phyloP scores from a whole-genome alignment of 768 basidiomycete genomes.

The Panellus pusillus region DNA sequence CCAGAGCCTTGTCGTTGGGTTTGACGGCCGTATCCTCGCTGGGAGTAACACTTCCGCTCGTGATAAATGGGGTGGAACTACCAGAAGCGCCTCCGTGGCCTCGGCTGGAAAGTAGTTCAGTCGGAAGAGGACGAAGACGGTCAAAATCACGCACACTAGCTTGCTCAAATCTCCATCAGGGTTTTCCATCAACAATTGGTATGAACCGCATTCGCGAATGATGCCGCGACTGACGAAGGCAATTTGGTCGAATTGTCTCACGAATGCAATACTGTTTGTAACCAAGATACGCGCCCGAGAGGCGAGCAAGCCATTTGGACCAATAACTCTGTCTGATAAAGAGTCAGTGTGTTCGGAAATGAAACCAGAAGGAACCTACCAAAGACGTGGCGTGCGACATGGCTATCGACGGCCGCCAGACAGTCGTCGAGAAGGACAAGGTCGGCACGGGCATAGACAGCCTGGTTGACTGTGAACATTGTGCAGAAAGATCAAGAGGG shows the following conservation, averaged over 20 bases:
- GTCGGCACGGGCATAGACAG: slow-evolving; percentile 91
- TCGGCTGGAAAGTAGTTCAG: slow-evolving; percentile 20
- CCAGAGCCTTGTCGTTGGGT: slow-evolving; percentile 25
- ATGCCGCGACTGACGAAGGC: slow-evolving; percentile 79
- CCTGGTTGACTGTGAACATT: slow-evolving; percentile 25
- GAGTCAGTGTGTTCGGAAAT: not conserved
- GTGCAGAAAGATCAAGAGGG: not conserved
- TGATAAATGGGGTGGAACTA: slow-evolving; percentile 47
- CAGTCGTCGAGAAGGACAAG: slow-evolving; percentile 88
- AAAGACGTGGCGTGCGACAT: slow-evolving; percentile 85
- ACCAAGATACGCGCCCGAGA: slow-evolving; percentile 84
- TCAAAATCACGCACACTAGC: slow-evolving; percentile 58
- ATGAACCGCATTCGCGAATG: slow-evolving; percentile 75
- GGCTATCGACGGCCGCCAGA: slow-evolving; percentile 82
- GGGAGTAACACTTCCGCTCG: slow-evolving; percentile 39
- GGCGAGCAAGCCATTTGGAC: slow-evolving; percentile 78
- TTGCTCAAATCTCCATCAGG: slow-evolving; percentile 67
- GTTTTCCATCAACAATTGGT: slow-evolving; percentile 57
- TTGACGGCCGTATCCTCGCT: slow-evolving; percentile 25
- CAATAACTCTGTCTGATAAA: slow-evolving; percentile 74
- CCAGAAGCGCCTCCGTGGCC: slow-evolving; percentile 53
- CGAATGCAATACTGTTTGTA: slow-evolving; percentile 85
- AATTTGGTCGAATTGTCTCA: slow-evolving; percentile 74
- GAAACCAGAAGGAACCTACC: slow-evolving; percentile 39
- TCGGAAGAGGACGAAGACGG: not conserved